phyloP scores from a whole-genome alignment of 106 monocot species.

The Ottelia alismoides region DNA sequence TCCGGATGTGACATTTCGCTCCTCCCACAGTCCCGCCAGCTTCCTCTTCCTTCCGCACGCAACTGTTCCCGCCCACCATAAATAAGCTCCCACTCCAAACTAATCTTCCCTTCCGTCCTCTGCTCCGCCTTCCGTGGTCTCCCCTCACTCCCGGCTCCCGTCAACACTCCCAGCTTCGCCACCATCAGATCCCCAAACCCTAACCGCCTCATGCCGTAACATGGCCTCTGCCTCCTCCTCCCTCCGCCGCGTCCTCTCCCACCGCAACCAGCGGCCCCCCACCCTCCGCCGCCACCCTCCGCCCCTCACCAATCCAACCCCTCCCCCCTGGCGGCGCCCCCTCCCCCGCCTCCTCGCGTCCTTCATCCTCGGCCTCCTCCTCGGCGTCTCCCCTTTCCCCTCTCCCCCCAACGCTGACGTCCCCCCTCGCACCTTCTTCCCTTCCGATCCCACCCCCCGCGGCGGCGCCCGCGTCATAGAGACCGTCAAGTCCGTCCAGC shows the following conservation, averaged over 20 bases:
- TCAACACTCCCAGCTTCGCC: no score
- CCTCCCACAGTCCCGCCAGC: no score
- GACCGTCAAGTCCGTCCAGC: background rate
- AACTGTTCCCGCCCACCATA: no score
- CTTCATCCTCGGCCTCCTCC: constrained; percentile 13
- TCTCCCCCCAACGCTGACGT: constrained; percentile 10
- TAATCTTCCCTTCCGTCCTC: no score
- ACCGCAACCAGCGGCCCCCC: background rate
- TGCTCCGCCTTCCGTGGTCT: no score
- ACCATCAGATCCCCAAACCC: no score
- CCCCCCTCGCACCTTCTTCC: background rate
- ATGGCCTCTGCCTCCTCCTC: no score
- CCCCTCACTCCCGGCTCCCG: no score
- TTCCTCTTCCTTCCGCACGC: no score
- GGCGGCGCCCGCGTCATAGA: background rate
- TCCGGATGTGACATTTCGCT: no score
- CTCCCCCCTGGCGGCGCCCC: constrained; percentile 1
- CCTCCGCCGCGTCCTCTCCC: background rate
- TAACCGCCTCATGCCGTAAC: no score
- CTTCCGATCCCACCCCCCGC: background rate
- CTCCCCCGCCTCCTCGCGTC: constrained; percentile 7
- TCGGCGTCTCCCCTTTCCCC: constrained; percentile 28
- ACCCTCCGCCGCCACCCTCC: background rate
- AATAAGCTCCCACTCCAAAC: no score
- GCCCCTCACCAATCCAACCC: background rate